Conservation (phyloP, 305 asterid species). For the Fraxinus latifolia region DNA sequence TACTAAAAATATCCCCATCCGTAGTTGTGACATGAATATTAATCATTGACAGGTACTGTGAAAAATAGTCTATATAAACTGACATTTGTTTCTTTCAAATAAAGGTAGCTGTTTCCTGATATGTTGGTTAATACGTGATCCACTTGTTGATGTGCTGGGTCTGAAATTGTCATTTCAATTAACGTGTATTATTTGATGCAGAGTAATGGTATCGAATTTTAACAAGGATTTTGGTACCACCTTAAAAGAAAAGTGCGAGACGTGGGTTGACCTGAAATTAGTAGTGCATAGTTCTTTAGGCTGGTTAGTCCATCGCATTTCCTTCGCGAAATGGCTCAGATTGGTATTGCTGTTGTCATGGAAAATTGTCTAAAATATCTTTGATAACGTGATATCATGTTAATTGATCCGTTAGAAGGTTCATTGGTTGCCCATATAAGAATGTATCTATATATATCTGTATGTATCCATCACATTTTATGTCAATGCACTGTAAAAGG, state of each 20-base stretch:
- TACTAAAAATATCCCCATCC: constrained; percentile 10
- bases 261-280: background rate
- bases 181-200: background rate
- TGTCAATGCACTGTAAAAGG: background rate
- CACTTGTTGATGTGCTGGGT: background rate
- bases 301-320: constrained; percentile 4
- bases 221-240: background rate
- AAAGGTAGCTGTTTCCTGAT: background rate
- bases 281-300: background rate
- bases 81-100: background rate
- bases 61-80: background rate
- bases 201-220: background rate
- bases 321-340: constrained; percentile 5
- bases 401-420: constrained; percentile 19
- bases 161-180: background rate
- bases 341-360: background rate
- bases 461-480: background rate
- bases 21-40: background rate
- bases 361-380: background rate
- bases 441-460: background rate
- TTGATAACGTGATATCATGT: background rate
- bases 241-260: background rate
- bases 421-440: constrained; percentile 24
- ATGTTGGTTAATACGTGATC: background rate
- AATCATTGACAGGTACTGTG: constrained; percentile 3